phyloP scores from a whole-genome alignment of 2,329 filamentous ascomycete species.

The Hirsutella thompsonii region DNA sequence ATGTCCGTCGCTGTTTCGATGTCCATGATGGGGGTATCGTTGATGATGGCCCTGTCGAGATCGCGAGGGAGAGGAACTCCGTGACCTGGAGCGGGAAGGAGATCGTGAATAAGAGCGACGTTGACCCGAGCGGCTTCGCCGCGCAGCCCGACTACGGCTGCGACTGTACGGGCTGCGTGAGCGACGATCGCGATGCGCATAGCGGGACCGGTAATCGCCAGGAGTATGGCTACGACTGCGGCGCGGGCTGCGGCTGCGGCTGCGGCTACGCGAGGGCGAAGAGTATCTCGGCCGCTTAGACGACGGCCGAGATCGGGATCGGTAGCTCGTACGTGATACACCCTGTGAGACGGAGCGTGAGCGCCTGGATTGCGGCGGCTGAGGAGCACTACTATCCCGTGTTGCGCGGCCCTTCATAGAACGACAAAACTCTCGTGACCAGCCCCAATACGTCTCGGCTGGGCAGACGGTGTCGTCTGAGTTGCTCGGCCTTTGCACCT shows the following conservation, averaged over 20 bases:
- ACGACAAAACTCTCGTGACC: slow-evolving; percentile 69
- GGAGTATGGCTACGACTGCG: slow-evolving; percentile 15
- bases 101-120: slow-evolving; percentile 11
- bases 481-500: slow-evolving; percentile 51
- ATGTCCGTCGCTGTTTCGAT: slow-evolving; percentile 4
- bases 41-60: slow-evolving; percentile 5
- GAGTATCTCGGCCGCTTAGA: background rate
- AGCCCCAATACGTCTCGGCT: slow-evolving; percentile 75
- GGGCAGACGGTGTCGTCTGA: slow-evolving; percentile 50
- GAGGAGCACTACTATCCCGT: too few relatives aligned
- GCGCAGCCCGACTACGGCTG: slow-evolving; percentile 6
- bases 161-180: slow-evolving; percentile 5
- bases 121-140: slow-evolving; percentile 8
- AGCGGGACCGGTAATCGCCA: slow-evolving; percentile 6
- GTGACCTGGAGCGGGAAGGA: slow-evolving; percentile 4
- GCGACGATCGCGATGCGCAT: background rate
- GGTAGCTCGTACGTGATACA: slow-evolving; percentile 16
- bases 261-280: slow-evolving; percentile 8
- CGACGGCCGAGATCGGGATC: slow-evolving; percentile 11
- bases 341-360: background rate
- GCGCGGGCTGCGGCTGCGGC: slow-evolving; percentile 16
- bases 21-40: slow-evolving; percentile 11
- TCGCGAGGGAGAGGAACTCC: slow-evolving; percentile 2
- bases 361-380: too few relatives aligned
- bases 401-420: slow-evolving; percentile 55